Base-by-base conservation (phyloP, 495 filamentous ascomycete genomes). In the Penicillium angulare region DNA sequence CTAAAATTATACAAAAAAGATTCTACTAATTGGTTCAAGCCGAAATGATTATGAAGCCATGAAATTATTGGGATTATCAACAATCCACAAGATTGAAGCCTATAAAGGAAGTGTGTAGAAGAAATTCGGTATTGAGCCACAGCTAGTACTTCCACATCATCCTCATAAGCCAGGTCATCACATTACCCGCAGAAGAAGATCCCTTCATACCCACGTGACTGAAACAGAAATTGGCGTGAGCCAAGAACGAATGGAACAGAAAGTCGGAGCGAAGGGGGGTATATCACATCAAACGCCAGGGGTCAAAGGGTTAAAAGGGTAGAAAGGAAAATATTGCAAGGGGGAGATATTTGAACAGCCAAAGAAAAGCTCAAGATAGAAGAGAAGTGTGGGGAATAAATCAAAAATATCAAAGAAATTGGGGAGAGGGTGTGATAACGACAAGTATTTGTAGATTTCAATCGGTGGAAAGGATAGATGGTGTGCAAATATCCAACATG, bases 281-380 rank as follows among this genome's bases (percentile, higher is more conserved):
- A 75, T 75, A 75, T 75, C 72, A 71, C 67, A 72, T 69, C 50
- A 60, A 74, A 75, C 69, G 69, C 69, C 72, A n/a, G n/a, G n/a
- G n/a, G n/a, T n/a, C n/a, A 60, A 54, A 56, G 45, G 46, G 36
- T 50, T 51, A 53, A 7, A 57, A 59, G 31, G 50, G 57, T 57
- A 51, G 22, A 35, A 16, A 43, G 20, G 21, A n/a, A 17, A n/a
- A 15, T 8, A 43, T 8, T 13, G 29, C 20, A 43, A 41, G 38
- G 38, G 36, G 50, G 20, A n/a, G 24, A 47, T 39, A 34, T 6
- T 26, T 31, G 45, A 36, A 57, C 43, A 44, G 52, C 43, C 16
- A 58, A 43, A 49, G 48, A 43, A 23, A 22, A 56, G 32, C 39
- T 18, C 48, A 50, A 18, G 50, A 40, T 31, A 35, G 18, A 22